These are phyloP conservation scores for Cutaneotrichosporon cavernicola DNA, from an alignment of 1,284 basidiomycete genomes.

Conservation along the genomic window DNA sequence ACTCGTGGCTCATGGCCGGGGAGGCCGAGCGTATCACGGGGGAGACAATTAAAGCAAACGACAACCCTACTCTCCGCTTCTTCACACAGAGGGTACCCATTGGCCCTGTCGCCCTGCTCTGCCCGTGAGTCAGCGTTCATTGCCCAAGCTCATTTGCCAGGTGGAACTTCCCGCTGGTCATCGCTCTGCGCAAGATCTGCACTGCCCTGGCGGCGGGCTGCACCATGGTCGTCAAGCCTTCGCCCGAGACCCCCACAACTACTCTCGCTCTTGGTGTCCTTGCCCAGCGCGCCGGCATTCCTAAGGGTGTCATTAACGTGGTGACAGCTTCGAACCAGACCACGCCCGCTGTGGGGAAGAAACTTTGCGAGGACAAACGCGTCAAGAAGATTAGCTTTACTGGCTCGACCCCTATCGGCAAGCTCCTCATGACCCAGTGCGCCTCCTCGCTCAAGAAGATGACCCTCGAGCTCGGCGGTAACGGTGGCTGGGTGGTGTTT, in stretches of 20 bases:
- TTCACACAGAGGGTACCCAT: slow-evolving; percentile 62
- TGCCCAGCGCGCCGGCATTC: slow-evolving; percentile 62
- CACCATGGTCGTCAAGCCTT: slow-evolving; percentile 60
- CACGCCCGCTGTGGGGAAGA: slow-evolving; percentile 29
- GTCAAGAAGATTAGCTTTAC: slow-evolving; percentile 81
- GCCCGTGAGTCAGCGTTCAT: slow-evolving; percentile 30
- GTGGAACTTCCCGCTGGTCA: slow-evolving; percentile 83
- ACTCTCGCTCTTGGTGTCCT: slow-evolving; percentile 62
- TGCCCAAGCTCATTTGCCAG: background rate
- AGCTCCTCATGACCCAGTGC: slow-evolving; percentile 26
- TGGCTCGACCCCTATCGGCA: slow-evolving; percentile 62
- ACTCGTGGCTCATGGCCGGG: slow-evolving; percentile 53
- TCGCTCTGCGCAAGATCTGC: slow-evolving; percentile 69
- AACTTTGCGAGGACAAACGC: slow-evolving; percentile 36
- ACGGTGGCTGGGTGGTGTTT: slow-evolving; percentile 49
- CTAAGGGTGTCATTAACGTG: slow-evolving; percentile 84
- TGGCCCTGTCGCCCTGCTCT: slow-evolving; percentile 56
- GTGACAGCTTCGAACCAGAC: slow-evolving; percentile 67
- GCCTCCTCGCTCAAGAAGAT: slow-evolving; percentile 53
- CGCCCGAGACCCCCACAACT: slow-evolving; percentile 84
- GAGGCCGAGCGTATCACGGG: slow-evolving; percentile 68
- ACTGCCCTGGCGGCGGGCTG: slow-evolving; percentile 71
- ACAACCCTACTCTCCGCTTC: slow-evolving; percentile 26
- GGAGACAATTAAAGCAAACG: slow-evolving; percentile 59
- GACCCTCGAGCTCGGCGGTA: slow-evolving; percentile 52